These are phyloP conservation scores for Clonostachys sp. DNA, from an alignment of 2,329 filamentous ascomycete genomes.

Conservation along the genomic window DNA sequence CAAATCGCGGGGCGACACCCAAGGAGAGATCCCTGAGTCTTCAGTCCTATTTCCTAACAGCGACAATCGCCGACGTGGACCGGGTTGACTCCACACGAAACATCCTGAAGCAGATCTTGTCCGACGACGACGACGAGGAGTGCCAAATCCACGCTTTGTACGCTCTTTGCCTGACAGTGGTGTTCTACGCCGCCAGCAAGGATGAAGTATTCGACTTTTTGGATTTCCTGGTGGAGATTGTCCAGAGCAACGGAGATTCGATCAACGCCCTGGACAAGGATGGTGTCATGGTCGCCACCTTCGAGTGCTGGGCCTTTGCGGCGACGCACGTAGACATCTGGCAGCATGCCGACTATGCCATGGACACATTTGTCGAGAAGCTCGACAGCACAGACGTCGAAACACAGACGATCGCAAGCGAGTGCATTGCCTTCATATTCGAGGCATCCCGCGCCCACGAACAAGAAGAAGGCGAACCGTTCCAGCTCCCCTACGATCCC, in stretches of 20 bases:
- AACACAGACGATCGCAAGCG: slow-evolving; percentile 73
- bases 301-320: slow-evolving; percentile 76
- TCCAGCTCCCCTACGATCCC: slow-evolving; percentile 46
- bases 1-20: slow-evolving; percentile 63
- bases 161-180: slow-evolving; percentile 65
- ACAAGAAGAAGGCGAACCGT: slow-evolving; percentile 40
- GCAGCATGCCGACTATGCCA: slow-evolving; percentile 64
- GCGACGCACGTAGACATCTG: slow-evolving; percentile 74
- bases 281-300: slow-evolving; percentile 66
- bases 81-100: slow-evolving; percentile 20
- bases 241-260: slow-evolving; percentile 72
- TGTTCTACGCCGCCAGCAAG: slow-evolving; percentile 70
- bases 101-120: slow-evolving; percentile 25
- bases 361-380: slow-evolving; percentile 82
- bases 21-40: slow-evolving; percentile 67
- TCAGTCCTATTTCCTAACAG: slow-evolving; percentile 66
- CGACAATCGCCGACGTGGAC: slow-evolving; percentile 53
- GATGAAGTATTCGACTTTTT: slow-evolving; percentile 68
- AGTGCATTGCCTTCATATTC: slow-evolving; percentile 78
- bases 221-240: slow-evolving; percentile 71
- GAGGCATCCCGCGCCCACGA: slow-evolving; percentile 58
- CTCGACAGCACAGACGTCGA: slow-evolving; percentile 68
- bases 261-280: slow-evolving; percentile 69
- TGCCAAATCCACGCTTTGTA: slow-evolving; percentile 67
- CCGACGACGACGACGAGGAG: slow-evolving; percentile 58